These are phyloP conservation scores for Elymus sibiricus DNA, from an alignment of 176 grass and related monocot species.

Conservation along the genomic window DNA sequence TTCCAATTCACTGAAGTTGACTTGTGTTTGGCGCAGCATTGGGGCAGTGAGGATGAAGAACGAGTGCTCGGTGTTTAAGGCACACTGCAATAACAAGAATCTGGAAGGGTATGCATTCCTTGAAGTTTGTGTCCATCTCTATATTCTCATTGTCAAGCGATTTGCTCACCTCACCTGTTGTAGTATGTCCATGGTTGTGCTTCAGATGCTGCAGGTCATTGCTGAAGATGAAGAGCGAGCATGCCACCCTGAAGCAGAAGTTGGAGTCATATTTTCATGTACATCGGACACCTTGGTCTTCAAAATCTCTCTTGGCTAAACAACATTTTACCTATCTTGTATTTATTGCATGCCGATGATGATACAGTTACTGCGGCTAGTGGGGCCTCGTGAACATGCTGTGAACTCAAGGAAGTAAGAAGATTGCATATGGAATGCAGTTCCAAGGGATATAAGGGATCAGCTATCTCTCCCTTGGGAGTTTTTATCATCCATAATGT, in stretches of 20 bases:
- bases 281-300: neutral
- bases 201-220: no score
- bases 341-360: neutral
- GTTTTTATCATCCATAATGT: conserved; percentile 7
- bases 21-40: conserved; percentile 41
- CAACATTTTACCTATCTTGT: neutral
- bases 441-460: neutral
- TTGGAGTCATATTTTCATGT: conserved; percentile 71
- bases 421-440: neutral
- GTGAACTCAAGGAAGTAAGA: conserved; percentile 45
- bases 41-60: no score
- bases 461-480: neutral
- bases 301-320: neutral
- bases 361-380: no score
- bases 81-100: no score
- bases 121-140: neutral
- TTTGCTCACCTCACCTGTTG: neutral
- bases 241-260: conserved; percentile 54
- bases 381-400: no score
- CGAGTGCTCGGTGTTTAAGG: no score
- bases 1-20: neutral
- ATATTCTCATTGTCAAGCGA: neutral
- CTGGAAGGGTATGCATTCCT: no score
- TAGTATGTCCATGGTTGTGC: neutral
- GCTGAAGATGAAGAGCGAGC: conserved; percentile 69